Conservation (phyloP, 805 yeast genomes). For the Ogataea angusta region DNA sequence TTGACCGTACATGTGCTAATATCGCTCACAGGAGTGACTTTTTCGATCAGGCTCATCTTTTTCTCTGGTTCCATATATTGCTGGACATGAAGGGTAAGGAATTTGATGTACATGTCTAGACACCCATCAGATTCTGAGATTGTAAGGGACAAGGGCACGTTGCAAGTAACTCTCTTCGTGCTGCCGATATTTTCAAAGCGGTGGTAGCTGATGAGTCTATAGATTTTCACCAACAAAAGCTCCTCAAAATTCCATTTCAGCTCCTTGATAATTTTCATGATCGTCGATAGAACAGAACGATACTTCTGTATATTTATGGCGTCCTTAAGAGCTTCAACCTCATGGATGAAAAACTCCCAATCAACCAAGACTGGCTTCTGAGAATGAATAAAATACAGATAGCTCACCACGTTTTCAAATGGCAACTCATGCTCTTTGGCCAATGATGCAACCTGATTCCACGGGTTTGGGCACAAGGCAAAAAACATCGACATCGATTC, state of each 20-base stretch:
- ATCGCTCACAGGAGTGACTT: slow-evolving; percentile 33
- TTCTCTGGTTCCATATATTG: slow-evolving; percentile 17
- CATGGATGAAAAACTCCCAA: slow-evolving; percentile 32
- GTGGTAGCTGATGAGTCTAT: slow-evolving; percentile 24
- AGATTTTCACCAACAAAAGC: slow-evolving; percentile 28
- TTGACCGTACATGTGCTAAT: slow-evolving; percentile 24
- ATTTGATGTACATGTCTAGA: slow-evolving; percentile 31
- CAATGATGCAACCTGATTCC: slow-evolving; percentile 23
- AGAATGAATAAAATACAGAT: slow-evolving; percentile 27
- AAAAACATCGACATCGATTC: slow-evolving; percentile 27
- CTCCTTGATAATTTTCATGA: slow-evolving; percentile 23
- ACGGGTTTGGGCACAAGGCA: slow-evolving; percentile 23
- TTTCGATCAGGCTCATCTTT: slow-evolving; percentile 27
- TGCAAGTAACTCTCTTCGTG: not conserved
- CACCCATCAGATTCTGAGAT: slow-evolving; percentile 27
- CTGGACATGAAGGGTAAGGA: slow-evolving; percentile 24
- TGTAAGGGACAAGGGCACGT: slow-evolving; percentile 18
- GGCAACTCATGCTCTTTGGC: slow-evolving; percentile 12
- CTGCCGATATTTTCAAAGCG: slow-evolving; percentile 30
- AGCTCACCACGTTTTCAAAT: slow-evolving; percentile 21
- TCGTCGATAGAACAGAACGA: slow-evolving; percentile 17
- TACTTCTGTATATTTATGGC: slow-evolving; percentile 6
- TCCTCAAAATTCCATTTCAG: slow-evolving; percentile 32
- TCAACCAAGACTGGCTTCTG: slow-evolving; percentile 23
- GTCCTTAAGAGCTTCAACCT: slow-evolving; percentile 14